A percentile compares a stretch with the other conserved stretches of the same genome.
phyloP scores from a whole-genome alignment of 148 eudicot species.

The Agrostemma githago region DNA sequence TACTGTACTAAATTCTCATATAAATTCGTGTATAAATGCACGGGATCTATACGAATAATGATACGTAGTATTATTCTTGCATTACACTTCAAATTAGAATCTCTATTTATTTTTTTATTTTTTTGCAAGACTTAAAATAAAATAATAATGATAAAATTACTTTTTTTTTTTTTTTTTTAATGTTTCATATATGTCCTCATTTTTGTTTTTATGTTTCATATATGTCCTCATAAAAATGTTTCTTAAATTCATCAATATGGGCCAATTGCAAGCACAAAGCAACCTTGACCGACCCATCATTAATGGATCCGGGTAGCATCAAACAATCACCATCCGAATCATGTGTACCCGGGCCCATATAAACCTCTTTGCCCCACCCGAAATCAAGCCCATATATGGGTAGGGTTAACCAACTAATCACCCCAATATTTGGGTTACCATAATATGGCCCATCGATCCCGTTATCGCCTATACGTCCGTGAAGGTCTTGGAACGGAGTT shows the following conservation, averaged over 20 bases:
- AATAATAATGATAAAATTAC: no score
- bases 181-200: conserved; percentile 19
- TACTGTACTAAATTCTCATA: no score
- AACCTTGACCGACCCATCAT: conserved; percentile 34
- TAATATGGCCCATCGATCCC: conserved; percentile 18
- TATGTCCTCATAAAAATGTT: conserved; percentile 28
- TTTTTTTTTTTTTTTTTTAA: no score
- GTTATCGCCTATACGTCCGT: conserved; percentile 10
- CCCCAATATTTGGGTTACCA: conserved; percentile 37
- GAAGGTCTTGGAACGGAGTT: conserved; percentile 18
- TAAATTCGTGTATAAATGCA: no score
- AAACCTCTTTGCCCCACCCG: conserved; percentile 45
- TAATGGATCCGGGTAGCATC: conserved; percentile 28
- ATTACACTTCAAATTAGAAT: not conserved
- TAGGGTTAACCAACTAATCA: conserved; percentile 40
- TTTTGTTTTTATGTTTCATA: not conserved
- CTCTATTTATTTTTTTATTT: not conserved
- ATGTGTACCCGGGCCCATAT: conserved; percentile 45
- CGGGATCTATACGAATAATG: no score
- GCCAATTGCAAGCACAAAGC: conserved; percentile 36
- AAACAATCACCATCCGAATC: conserved; percentile 38
- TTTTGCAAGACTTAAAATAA: no score
- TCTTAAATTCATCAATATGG: conserved; percentile 29
- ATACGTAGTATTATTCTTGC: no score
- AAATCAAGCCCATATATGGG: conserved; percentile 44